Percentiles rank a stretch among this genome's conserved stretches.
Conservation (phyloP, 148 eudicot species). For the Limonium bicolor region DNA sequence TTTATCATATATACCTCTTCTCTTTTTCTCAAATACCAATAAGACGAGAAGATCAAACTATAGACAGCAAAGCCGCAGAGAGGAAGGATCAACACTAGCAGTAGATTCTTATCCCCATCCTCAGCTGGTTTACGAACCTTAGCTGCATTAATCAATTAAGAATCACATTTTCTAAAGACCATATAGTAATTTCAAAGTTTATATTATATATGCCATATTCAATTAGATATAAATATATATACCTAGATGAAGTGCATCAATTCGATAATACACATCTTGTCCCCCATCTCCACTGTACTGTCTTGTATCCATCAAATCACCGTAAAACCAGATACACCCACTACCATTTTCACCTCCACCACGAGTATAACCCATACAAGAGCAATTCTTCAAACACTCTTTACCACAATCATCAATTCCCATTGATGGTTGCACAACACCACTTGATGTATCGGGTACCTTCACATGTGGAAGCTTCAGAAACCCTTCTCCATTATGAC, state of each 20-base stretch:
- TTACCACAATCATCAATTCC: conserved; percentile 12
- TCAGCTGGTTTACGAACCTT: no score
- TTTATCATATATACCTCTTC: conserved; percentile 5
- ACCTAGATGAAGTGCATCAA: conserved; percentile 28
- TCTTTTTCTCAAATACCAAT: background rate
- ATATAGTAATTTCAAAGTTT: background rate
- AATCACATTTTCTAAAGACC: no score
- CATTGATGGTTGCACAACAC: no score
- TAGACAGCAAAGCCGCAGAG: no score
- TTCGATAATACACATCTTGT: conserved; percentile 28
- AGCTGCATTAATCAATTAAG: no score
- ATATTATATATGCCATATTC: no score
- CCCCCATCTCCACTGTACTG: conserved; percentile 18
- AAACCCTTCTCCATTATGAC: conserved; percentile 35
- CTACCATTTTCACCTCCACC: conserved; percentile 4
- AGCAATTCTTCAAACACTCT: conserved; percentile 20
- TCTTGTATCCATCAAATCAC: conserved; percentile 20
- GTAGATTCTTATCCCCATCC: no score
- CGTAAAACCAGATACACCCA: conserved; percentile 28
- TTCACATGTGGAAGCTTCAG: conserved; percentile 16
- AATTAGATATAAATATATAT: background rate
- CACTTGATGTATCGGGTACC: conserved; percentile 21
- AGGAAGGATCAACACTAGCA: no score
- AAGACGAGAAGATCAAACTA: background rate
- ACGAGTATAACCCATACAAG: conserved; percentile 29